These are phyloP conservation scores for Eucalyptus rudis DNA, from an alignment of 345 rosid species.

Conservation along the genomic window DNA sequence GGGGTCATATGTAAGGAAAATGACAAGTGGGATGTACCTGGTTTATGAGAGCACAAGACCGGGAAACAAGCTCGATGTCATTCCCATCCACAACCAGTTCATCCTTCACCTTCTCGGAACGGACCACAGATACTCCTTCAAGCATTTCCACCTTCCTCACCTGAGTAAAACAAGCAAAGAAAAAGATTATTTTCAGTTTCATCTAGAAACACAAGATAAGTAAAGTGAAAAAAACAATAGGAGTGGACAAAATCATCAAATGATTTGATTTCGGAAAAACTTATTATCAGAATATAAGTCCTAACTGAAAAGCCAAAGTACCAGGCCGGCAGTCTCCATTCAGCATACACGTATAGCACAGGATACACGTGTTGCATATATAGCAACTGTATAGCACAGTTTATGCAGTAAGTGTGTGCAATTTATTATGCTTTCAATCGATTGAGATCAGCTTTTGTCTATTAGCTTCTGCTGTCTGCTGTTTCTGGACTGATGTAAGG, in stretches of 20 bases:
- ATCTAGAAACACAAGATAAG: background rate
- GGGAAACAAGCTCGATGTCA: slow-evolving; percentile 26
- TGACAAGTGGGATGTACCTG: background rate
- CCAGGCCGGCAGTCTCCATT: background rate
- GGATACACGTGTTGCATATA: too few species aligned
- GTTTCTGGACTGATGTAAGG: too few species aligned
- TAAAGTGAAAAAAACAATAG: background rate
- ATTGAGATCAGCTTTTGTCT: too few species aligned
- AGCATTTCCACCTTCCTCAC: slow-evolving; percentile 36
- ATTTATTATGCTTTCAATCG: too few species aligned
- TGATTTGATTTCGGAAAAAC: background rate
- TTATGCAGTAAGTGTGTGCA: too few species aligned
- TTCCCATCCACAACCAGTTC: slow-evolving; percentile 21
- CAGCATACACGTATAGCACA: background rate
- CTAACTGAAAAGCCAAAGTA: background rate
- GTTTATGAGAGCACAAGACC: slow-evolving; percentile 25
- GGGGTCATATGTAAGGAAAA: background rate
- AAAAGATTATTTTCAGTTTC: background rate
- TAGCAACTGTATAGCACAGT: too few species aligned
- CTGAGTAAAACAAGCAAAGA: background rate
- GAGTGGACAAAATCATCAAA: background rate
- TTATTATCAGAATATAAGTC: background rate
- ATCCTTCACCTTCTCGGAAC: slow-evolving; percentile 30
- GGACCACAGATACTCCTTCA: slow-evolving; percentile 13
- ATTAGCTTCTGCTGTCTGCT: too few species aligned